Evolutionary conservation across 345 rosid species (phyloP), one percentile per base, ranked within the genome.

Genomic region (Rubroshorea leprosula): DNA sequence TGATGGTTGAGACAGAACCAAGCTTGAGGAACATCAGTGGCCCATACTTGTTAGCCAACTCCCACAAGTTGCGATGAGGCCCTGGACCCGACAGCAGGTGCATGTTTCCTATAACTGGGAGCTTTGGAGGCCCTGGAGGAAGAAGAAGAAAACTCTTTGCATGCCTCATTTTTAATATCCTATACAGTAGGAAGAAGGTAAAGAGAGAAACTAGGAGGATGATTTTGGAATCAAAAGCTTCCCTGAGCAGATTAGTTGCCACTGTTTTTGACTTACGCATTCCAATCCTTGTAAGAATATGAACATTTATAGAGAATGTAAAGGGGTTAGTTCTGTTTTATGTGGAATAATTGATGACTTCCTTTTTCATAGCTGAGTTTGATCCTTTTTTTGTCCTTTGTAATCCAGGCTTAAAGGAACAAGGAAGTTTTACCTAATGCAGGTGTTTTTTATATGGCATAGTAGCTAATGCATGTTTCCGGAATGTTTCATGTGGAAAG

Each of bases 121-220:
- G 27, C 16, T 50, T 50, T 23, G 54, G 54, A 20, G 54, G 54
- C 29, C 54, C 54, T 21, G 54, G 54, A 21, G 54, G 54, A 23
- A 50, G 54, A 49, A 12, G 23, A 47, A 47, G 41, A n/a, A n/a
- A n/a, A 35, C 41, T 35, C 17, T 44, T 44, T 44, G 6, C 17
- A 44, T 44, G 47, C 47, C 16, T 14, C 17, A 29, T 29, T 4
- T 4, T 9, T 4, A 44, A 44, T n/a, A 16, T 5, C 16, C 6
- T 44, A 14, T 44, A 5, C 2, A 44, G 18, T n/a, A 44, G 1
- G 3, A 44, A n/a, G 47, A 44, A 44, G 17, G 18, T 44, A 44
- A 44, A 0, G 47, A 44, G 18, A 5, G 47, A 14, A 44, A 44
- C 6, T 2, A 44, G 6, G 47, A 15, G 14, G 47, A 44, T n/a